phyloP scores from a whole-genome alignment of 371 early-diverging fungal species.

The Circinella umbellata region DNA sequence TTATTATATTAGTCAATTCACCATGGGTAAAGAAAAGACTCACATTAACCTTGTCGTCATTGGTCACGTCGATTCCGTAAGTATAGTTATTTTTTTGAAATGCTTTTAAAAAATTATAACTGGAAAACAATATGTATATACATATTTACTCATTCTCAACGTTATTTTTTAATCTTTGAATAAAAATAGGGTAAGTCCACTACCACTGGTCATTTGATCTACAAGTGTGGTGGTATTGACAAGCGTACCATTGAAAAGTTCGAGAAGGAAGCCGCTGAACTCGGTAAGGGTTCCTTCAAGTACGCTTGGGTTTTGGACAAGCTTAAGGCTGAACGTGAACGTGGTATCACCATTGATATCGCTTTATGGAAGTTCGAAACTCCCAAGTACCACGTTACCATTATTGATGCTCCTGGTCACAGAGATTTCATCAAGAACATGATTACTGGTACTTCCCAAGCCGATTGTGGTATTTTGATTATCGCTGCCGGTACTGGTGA shows the following conservation, averaged over 20 bases:
- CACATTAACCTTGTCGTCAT: conserved; percentile 98
- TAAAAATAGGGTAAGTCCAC: conserved; percentile 40
- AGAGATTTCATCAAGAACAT: conserved; percentile 99
- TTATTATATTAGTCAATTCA: conserved; percentile 13
- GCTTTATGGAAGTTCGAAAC: conserved; percentile 98
- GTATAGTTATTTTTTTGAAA: not conserved
- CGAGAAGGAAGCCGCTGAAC: conserved; percentile 97
- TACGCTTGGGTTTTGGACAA: conserved; percentile 97
- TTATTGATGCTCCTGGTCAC: conserved; percentile 99
- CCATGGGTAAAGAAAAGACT: conserved; percentile 91
- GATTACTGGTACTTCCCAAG: conserved; percentile 98
- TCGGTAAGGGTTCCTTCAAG: conserved; percentile 98
- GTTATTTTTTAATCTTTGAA: conserved; percentile 63
- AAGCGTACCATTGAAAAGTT: conserved; percentile 99
- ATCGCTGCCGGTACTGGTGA: conserved; percentile 93
- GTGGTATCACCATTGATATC: conserved; percentile 88
- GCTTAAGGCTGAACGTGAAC: conserved; percentile 97
- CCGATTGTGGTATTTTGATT: conserved; percentile 81
- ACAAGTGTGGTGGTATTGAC: conserved; percentile 98
- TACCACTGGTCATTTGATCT: conserved; percentile 92
- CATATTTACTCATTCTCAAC: not conserved
- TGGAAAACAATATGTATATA: no score
- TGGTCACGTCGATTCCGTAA: conserved; percentile 50
- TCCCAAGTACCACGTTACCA: conserved; percentile 92
- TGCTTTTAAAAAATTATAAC: no score